Base-by-base conservation (phyloP, 305 asterid species). In the Solanum hybrid region DNA sequence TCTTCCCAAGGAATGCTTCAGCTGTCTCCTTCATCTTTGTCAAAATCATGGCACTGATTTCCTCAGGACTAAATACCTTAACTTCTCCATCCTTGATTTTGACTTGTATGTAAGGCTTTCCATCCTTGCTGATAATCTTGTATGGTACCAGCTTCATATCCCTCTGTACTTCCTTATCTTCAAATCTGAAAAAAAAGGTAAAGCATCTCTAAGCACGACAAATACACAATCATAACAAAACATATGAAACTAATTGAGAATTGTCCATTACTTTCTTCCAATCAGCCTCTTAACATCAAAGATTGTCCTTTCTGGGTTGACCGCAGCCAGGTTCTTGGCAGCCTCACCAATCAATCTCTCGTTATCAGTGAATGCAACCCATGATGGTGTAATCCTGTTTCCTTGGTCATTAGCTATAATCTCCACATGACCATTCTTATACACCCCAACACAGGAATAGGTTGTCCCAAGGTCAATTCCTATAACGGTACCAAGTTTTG, bases 201-300 rank as follows among this genome's bases (percentile, higher is more conserved):
- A 88, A 29, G 90, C 39, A 89, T 84, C 75, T 83, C 73, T 84
- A 31, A 84, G 88, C 11, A 87, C 17, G 65, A 79, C 41, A 75
- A 89, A 78, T 38, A 33, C 10, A 77, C 73, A 70, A 45, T 31
- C 31, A 89, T 31, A 45, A 26, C 24, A 57, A 45, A 37, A 36
- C 57, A 89, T 32, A 24, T 31, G 10, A 76, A 88, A 34, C 26
- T 79, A 51, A 45, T 89, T 22, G 24, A 78, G 33, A 45, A 51
- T 31, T 79, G 87, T 2, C 11, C 79, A 45, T 88, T 94, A 94
- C 95, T 94, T 94, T 92, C 94, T 92, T 87, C 95, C 95, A 5
- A 93, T 93, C 37, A 93, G 94, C 79, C 94, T 93, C 92, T 93
- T 93, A 76, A 93, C 94, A 90, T 93, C 95, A 90, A 93, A 93